A percentile compares a stretch with the other conserved stretches of the same genome.
Conservation (phyloP, 1,139 yeast genomes). For the Geotrichum europaeum region DNA sequence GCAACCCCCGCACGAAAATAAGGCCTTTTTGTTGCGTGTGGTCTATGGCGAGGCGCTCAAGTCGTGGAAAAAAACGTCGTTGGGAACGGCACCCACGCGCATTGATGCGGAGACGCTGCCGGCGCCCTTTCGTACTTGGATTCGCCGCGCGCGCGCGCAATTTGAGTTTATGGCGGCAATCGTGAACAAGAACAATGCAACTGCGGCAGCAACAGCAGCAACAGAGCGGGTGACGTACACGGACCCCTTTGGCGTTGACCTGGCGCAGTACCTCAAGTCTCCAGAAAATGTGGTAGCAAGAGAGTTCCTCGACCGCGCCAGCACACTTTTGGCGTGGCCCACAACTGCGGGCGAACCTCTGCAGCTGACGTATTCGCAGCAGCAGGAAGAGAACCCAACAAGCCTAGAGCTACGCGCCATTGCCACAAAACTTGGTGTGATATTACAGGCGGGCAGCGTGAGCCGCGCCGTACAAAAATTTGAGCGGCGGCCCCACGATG, state of each 20-base stretch:
- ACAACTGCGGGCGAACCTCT: not conserved
- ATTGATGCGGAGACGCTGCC: not conserved
- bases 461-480: not conserved
- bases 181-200: not conserved
- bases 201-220: not conserved
- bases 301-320: conserved; percentile 5
- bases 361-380: not conserved
- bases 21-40: conserved; percentile 19
- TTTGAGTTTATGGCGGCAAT: conserved; percentile 7
- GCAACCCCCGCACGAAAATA: conserved; percentile 20
- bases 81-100: not conserved
- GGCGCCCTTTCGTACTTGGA: conserved; percentile 8
- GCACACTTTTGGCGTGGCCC: conserved; percentile 9
- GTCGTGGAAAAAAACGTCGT: not conserved
- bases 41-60: conserved; percentile 17
- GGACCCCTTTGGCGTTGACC: conserved; percentile 10
- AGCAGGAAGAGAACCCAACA: not conserved
- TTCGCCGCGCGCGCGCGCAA: conserved; percentile 14
- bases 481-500: conserved; percentile 6
- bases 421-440: conserved; percentile 1
- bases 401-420: not conserved
- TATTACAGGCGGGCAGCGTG: not conserved
- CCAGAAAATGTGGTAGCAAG: not conserved
- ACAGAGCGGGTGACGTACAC: not conserved
- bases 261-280: not conserved